A percentile compares a stretch with the other conserved stretches of the same genome.
Evolutionary conservation across 805 yeast genomes (phyloP).

Genomic region (Candida rishiriensis): DNA sequence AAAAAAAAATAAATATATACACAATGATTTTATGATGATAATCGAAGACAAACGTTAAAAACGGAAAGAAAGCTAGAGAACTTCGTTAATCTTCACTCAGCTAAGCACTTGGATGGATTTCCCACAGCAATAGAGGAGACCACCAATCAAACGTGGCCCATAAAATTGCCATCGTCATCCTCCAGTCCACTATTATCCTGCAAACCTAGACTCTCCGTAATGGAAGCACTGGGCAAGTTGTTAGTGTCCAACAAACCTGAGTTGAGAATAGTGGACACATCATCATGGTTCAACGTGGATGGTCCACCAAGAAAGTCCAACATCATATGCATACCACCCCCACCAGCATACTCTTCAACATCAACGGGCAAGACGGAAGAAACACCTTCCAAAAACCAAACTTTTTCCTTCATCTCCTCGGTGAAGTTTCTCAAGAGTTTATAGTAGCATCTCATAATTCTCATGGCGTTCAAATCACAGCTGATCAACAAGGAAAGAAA

Average conservation of each 20-base stretch:
- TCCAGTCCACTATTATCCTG: slow-evolving; percentile 48
- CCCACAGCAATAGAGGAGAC: background rate
- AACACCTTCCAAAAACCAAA: slow-evolving; percentile 93
- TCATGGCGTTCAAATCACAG: slow-evolving; percentile 84
- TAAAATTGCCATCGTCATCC: slow-evolving; percentile 37
- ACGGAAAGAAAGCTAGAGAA: too few species aligned
- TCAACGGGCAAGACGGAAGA: slow-evolving; percentile 85
- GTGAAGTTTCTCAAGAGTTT: slow-evolving; percentile 76
- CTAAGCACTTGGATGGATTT: too few species aligned
- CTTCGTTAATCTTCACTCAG: too few species aligned
- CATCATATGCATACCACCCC: slow-evolving; percentile 93
- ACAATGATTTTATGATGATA: background rate
- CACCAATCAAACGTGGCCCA: slow-evolving; percentile 7
- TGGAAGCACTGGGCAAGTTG: slow-evolving; percentile 50
- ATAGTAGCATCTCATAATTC: slow-evolving; percentile 87
- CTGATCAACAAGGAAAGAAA: slow-evolving; percentile 73
- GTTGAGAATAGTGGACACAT: slow-evolving; percentile 37
- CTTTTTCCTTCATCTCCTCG: slow-evolving; percentile 79
- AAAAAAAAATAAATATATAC: background rate
- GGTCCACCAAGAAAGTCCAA: slow-evolving; percentile 77
- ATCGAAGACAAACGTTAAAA: background rate
- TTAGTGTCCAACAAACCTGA: slow-evolving; percentile 48
- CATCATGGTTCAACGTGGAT: slow-evolving; percentile 34
- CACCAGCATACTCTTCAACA: slow-evolving; percentile 85
- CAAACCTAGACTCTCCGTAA: slow-evolving; percentile 41